Percentiles rank a stretch among this genome's conserved stretches.
These are phyloP conservation scores for Aspergillus ellipticus DNA, from an alignment of 495 filamentous ascomycete species.

Conservation along the genomic window DNA sequence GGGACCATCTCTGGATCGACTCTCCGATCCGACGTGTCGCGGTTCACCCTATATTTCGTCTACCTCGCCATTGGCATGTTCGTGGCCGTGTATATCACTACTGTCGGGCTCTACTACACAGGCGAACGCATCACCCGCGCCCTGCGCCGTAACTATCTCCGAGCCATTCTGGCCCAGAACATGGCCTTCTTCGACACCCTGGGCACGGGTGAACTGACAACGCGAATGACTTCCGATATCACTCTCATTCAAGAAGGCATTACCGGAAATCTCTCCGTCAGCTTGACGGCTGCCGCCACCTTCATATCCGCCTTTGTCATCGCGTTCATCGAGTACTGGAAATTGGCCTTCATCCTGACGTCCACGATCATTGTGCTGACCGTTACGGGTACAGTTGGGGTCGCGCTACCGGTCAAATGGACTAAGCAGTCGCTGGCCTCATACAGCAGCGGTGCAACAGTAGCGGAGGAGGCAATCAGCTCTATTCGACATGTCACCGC, in stretches of 20 bases:
- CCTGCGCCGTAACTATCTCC: slow-evolving; percentile 30
- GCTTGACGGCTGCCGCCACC: slow-evolving; percentile 26
- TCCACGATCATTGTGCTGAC: slow-evolving; percentile 22
- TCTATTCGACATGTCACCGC: slow-evolving; percentile 15
- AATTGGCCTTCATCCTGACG: slow-evolving; percentile 32
- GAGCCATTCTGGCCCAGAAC: slow-evolving; percentile 37
- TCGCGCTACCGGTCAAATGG: background rate
- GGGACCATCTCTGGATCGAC: background rate
- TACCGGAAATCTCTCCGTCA: slow-evolving; percentile 31
- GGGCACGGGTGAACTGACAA: slow-evolving; percentile 34
- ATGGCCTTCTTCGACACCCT: slow-evolving; percentile 38
- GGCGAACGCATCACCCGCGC: slow-evolving; percentile 28
- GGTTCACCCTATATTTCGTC: background rate
- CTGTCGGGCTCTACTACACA: slow-evolving; percentile 19
- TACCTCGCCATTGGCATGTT: background rate
- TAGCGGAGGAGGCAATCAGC: slow-evolving; percentile 20
- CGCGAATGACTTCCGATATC: slow-evolving; percentile 34
- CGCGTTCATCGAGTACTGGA: slow-evolving; percentile 33
- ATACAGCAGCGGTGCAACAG: background rate
- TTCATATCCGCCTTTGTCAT: slow-evolving; percentile 36
- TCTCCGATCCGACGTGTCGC: background rate
- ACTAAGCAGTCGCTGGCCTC: background rate
- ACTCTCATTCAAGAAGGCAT: slow-evolving; percentile 45
- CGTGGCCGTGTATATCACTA: background rate
- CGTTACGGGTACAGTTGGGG: slow-evolving; percentile 14